Evolutionary conservation across 176 grass and related monocot genomes (phyloP).

Genomic region (Paspalum notatum): DNA sequence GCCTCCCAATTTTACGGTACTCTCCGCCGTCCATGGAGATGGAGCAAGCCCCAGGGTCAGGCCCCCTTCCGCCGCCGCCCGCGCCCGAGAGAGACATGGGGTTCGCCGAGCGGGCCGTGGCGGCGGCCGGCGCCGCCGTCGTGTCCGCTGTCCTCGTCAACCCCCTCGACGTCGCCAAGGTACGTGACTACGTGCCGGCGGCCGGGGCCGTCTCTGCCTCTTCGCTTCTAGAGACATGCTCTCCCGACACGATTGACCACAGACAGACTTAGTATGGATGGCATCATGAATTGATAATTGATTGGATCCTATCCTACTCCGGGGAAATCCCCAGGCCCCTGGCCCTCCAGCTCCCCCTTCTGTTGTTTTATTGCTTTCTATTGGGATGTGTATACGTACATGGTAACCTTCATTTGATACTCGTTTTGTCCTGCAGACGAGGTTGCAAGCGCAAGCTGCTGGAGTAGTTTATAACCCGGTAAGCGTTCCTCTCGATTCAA

Average conservation of each 20-base stretch:
- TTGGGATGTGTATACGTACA: background rate
- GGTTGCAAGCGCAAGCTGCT: constrained; percentile 94
- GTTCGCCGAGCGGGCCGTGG: constrained; percentile 65
- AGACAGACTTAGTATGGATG: too few species aligned
- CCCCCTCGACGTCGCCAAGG: constrained; percentile 96
- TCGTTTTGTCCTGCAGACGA: constrained; percentile 60
- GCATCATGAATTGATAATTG: background rate
- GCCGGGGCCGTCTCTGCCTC: background rate
- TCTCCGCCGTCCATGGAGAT: constrained; percentile 13
- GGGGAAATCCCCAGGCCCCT: background rate
- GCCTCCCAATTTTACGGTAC: background rate
- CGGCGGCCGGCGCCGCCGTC: constrained; percentile 77
- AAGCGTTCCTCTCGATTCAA: background rate
- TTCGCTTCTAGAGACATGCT: background rate
- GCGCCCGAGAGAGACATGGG: constrained; percentile 56
- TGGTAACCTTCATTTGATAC: background rate
- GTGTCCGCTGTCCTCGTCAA: constrained; percentile 88
- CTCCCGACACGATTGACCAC: background rate
- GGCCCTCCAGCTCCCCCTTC: too few species aligned
- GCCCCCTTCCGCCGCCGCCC: constrained; percentile 11
- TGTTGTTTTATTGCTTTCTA: background rate
- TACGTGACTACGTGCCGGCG: constrained; percentile 18
- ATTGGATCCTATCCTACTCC: background rate
- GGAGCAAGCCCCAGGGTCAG: constrained; percentile 16
- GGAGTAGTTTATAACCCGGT: constrained; percentile 82